These are phyloP conservation scores for Alloteropsis semialata DNA, from an alignment of 176 grass and related monocot genomes.

Conservation along the genomic window DNA sequence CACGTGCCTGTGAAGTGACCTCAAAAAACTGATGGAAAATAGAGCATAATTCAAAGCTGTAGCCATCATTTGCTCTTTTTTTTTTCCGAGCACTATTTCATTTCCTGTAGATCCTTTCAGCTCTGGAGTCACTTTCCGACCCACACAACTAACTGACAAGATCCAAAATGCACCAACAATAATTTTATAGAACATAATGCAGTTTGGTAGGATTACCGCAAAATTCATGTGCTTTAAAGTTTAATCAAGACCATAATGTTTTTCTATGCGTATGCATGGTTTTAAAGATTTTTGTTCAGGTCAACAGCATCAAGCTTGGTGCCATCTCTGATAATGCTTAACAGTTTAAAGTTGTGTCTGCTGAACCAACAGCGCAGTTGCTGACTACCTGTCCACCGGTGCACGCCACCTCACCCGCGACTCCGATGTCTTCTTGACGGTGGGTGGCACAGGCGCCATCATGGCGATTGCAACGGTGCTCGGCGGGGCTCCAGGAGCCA, in stretches of 20 bases:
- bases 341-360: not conserved
- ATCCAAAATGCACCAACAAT: not conserved
- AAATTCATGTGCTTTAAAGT: too few species aligned
- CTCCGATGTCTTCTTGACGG: constrained; percentile 63
- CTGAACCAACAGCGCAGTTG: constrained; percentile 52
- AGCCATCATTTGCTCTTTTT: not conserved
- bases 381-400: constrained; percentile 52
- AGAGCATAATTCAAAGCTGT: not conserved
- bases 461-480: constrained; percentile 59
- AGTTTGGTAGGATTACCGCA: not conserved
- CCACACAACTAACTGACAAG: not conserved
- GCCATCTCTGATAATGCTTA: not conserved
- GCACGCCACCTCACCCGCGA: constrained; percentile 44
- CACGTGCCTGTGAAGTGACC: not conserved
- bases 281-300: not conserved
- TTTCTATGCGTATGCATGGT: not conserved
- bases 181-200: not conserved
- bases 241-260: not conserved
- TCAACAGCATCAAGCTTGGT: not conserved
- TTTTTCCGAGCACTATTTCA: not conserved
- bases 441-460: constrained; percentile 69
- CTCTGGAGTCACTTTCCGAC: too few species aligned
- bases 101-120: not conserved
- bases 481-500: constrained; percentile 39
- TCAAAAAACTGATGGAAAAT: not conserved